A percentile compares a stretch with the other conserved stretches of the same genome.
Conservation (phyloP, 208 protist species). For the Crithidia expoeki region DNA sequence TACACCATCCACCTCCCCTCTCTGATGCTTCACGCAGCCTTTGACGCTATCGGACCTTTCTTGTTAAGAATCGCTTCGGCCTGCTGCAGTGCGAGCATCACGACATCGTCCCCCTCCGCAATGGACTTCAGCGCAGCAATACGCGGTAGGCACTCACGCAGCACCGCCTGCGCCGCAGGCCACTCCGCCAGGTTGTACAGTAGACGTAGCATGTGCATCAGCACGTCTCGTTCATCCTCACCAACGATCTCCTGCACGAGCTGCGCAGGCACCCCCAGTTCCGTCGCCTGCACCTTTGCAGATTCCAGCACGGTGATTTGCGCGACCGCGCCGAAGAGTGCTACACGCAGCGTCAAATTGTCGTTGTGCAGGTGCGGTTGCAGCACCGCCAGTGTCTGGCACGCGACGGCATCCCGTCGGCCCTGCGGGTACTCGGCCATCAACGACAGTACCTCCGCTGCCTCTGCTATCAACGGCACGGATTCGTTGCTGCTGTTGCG, state of each 20-base stretch:
- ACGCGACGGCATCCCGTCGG: constrained; percentile 54
- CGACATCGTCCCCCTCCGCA: constrained; percentile 42
- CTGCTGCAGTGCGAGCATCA: constrained; percentile 30
- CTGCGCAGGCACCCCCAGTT: constrained; percentile 37
- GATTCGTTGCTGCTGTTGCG: constrained; percentile 31
- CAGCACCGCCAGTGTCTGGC: constrained; percentile 50
- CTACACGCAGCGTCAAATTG: constrained; percentile 72
- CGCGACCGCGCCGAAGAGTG: constrained; percentile 61
- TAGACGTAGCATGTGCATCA: constrained; percentile 69
- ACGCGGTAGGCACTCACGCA: constrained; percentile 46
- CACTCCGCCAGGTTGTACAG: constrained; percentile 75
- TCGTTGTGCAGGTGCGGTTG: constrained; percentile 56
- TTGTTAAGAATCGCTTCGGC: constrained; percentile 36
- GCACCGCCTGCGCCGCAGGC: constrained; percentile 47
- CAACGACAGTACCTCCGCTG: constrained; percentile 63
- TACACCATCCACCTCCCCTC: not conserved
- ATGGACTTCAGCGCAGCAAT: constrained; percentile 44
- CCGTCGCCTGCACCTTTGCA: constrained; percentile 73
- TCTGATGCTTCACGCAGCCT: not conserved
- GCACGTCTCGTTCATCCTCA: constrained; percentile 85
- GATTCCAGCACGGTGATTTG: constrained; percentile 81
- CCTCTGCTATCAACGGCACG: constrained; percentile 56
- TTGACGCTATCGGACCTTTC: not conserved
- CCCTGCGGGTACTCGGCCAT: constrained; percentile 59
- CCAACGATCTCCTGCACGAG: constrained; percentile 42